A percentile compares a stretch with the other conserved stretches of the same genome.
These are phyloP conservation scores for Alternaria tenuissima DNA, from an alignment of 2,329 filamentous ascomycete genomes.

Conservation along the genomic window DNA sequence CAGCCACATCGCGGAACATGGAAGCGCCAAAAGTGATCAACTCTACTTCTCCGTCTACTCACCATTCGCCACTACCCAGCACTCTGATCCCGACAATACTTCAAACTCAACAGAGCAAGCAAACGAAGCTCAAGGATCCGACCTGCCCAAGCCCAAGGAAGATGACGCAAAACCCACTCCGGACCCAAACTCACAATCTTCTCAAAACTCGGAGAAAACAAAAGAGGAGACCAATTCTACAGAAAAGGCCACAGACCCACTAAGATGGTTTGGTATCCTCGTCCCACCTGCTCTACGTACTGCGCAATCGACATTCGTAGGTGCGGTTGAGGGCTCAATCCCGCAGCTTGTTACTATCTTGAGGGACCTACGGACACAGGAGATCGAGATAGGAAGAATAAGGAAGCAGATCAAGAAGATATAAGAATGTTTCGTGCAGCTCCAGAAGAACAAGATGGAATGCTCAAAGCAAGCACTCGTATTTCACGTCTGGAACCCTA, in stretches of 20 bases:
- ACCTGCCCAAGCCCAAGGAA: not conserved
- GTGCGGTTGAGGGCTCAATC: slow-evolving; percentile 65
- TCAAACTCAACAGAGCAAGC: not conserved
- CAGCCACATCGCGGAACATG: slow-evolving; percentile 9
- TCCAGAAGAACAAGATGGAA: not conserved
- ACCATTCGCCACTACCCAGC: not conserved
- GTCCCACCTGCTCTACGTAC: slow-evolving; percentile 59
- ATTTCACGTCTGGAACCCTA: too few species aligned
- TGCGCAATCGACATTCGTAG: slow-evolving; percentile 67
- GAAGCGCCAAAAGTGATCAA: slow-evolving; percentile 20
- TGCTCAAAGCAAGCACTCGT: too few species aligned
- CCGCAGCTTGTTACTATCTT: slow-evolving; percentile 66
- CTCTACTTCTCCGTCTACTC: slow-evolving; percentile 11
- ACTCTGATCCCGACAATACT: not conserved
- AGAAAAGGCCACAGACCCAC: slow-evolving; percentile 58
- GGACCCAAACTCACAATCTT: not conserved
- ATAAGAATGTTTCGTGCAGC: slow-evolving; percentile 1
- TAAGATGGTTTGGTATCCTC: slow-evolving; percentile 65
- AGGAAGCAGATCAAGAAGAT: slow-evolving; percentile 57
- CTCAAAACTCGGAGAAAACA: not conserved
- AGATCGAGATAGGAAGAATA: slow-evolving; percentile 71
- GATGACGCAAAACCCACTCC: not conserved
- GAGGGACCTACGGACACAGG: slow-evolving; percentile 68
- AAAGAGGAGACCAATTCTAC: slow-evolving; percentile 4
- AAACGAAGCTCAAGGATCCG: not conserved